phyloP scores from a whole-genome alignment of 495 filamentous ascomycete species.

The Penicillium dipodomyicola region DNA sequence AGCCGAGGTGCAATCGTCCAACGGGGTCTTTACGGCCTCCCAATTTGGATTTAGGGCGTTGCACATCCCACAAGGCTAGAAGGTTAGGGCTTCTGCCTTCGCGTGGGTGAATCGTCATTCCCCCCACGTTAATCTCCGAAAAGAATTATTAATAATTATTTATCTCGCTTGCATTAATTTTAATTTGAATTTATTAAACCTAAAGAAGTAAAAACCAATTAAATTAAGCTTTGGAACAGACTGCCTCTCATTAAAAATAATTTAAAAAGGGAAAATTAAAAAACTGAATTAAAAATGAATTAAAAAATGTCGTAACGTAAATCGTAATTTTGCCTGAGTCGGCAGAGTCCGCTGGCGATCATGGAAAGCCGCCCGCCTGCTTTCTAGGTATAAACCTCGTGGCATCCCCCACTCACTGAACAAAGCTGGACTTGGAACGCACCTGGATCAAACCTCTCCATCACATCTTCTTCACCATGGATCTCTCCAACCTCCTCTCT shows the following conservation, averaged over 20 bases:
- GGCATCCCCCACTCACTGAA: slow-evolving; percentile 14
- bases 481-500: slow-evolving; percentile 45
- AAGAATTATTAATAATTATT: neutral
- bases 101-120: slow-evolving; percentile 29
- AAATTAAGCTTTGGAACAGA: slow-evolving; percentile 48
- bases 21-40: slow-evolving; percentile 33
- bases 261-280: slow-evolving; percentile 8
- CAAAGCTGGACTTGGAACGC: slow-evolving; percentile 2
- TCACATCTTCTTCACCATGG: slow-evolving; percentile 32
- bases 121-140: slow-evolving; percentile 34
- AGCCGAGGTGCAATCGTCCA: slow-evolving; percentile 21
- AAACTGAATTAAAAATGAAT: slow-evolving; percentile 4
- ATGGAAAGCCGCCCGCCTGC: slow-evolving; percentile 20
- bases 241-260: slow-evolving; percentile 23
- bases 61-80: slow-evolving; percentile 13
- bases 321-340: slow-evolving; percentile 17
- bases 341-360: slow-evolving; percentile 29
- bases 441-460: neutral
- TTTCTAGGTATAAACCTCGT: slow-evolving; percentile 30
- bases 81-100: slow-evolving; percentile 10
- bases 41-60: slow-evolving; percentile 16
- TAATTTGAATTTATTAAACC: slow-evolving; percentile 15
- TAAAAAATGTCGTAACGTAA: slow-evolving; percentile 10
- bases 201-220: slow-evolving; percentile 13
- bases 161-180: neutral